Evolutionary conservation across 257 asterid species (phyloP), one percentile per base, ranked within the genome.

Genomic region (Ophiorrhiza pumila): DNA sequence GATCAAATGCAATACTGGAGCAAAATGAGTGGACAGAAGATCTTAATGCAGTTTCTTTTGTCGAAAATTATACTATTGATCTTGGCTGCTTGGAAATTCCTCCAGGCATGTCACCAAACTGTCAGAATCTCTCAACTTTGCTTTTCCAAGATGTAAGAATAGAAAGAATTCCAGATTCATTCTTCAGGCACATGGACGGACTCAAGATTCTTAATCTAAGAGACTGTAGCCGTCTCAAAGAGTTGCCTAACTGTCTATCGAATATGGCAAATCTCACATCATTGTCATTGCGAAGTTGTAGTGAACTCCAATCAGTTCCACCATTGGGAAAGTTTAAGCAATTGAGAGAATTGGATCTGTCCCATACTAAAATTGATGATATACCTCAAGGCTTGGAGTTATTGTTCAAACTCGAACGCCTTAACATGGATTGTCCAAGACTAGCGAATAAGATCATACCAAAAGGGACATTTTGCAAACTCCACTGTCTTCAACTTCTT

Each of bases 291-390:
- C 39, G 34, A 37, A 0, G 5, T 20, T 74, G 72, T 41, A 0
- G 0, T 2, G 15, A n/a, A 7, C 72, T 74, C 10, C 23, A 18
- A 64, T 64, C 23, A 9, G 58, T 74, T 20, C 72, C 72, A 10
- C 32, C 67, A 13, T 39, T 74, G 46, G 52, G 65, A 37, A 74
- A 74, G 45, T 59, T 74, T 12, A 65, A 14, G 34, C n/a, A 10
- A 37, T 37, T 74, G 72, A 41, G 25, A 37, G 25, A 53, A 18
- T 29, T 74, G 58, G 60, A 65, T 49, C 72, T 74, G 18, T 23
- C 7, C 7, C 2, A 0, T 5, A 27, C 78, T 39, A 13, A 0
- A 1, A 39, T 74, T 69, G 34, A 53, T 8, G 66, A 74, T 15
- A 31, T n/a, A n/a, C n/a, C n/a, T n/a, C n/a, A n/a, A n/a, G n/a